A percentile compares a stretch with the other conserved stretches of the same genome.
Evolutionary conservation across 169 alveolate genomes (phyloP).

Genomic region (Cryptosporidium ryanae): DNA sequence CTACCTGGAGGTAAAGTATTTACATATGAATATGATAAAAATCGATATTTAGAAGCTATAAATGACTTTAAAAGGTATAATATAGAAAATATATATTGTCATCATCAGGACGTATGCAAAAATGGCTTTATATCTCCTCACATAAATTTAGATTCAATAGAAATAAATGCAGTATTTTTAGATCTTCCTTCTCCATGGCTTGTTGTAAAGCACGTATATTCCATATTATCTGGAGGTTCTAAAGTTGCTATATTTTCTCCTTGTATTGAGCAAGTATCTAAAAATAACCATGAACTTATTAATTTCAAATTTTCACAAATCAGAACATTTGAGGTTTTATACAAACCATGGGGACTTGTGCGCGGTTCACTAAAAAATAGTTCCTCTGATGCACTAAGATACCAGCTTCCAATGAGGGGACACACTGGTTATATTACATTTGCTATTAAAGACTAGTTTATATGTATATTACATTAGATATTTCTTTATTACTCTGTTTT

Average conservation of each 20-base stretch:
- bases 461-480: not conserved
- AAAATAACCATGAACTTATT: constrained; percentile 78
- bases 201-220: constrained; percentile 83
- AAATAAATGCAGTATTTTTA: constrained; percentile 86
- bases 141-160: constrained; percentile 75
- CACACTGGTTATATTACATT: constrained; percentile 70
- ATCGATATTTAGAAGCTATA: constrained; percentile 84
- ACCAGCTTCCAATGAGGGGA: constrained; percentile 73
- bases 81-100: constrained; percentile 55
- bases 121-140: constrained; percentile 77
- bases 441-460: constrained; percentile 34
- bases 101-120: constrained; percentile 85
- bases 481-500: not conserved
- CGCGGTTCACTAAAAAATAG: constrained; percentile 58
- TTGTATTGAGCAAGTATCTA: constrained; percentile 89
- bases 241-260: constrained; percentile 89
- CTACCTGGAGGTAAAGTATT: constrained; percentile 87
- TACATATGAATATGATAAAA: constrained; percentile 89
- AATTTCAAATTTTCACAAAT: constrained; percentile 77
- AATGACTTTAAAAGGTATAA: constrained; percentile 77
- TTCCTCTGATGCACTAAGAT: constrained; percentile 55
- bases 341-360: constrained; percentile 88
- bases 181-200: constrained; percentile 94
- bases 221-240: constrained; percentile 82
- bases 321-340: constrained; percentile 86